Evolutionary conservation across 2,329 filamentous ascomycete species (phyloP).

Genomic region (Dactylellina drechsleri): DNA sequence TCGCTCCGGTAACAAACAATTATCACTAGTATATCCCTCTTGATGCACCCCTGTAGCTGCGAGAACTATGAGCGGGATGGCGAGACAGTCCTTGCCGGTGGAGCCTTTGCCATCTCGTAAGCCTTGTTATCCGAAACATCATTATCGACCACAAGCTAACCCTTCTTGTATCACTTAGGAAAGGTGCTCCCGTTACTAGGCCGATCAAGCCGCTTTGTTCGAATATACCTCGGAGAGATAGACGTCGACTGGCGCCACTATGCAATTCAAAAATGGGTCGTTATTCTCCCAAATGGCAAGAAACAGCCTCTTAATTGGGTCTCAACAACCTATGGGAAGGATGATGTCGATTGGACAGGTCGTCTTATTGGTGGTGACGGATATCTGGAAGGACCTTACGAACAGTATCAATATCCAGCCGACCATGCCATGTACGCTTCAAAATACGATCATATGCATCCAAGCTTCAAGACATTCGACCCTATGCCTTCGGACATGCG

Average conservation of each 20-base stretch:
- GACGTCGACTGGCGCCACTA: conserved; percentile 53
- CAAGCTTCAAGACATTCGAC: conserved; percentile 48
- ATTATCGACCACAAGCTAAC: not conserved
- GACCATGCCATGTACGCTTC: conserved; percentile 13
- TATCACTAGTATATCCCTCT: conserved; percentile 7
- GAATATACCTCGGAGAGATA: conserved; percentile 49
- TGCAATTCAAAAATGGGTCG: conserved; percentile 47
- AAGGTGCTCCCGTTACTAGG: conserved; percentile 42
- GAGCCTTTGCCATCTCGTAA: conserved; percentile 47
- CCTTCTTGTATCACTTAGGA: conserved; percentile 14
- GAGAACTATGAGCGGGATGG: conserved; percentile 40
- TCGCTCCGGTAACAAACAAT: not conserved
- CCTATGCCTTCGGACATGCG: conserved; percentile 40
- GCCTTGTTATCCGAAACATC: not conserved
- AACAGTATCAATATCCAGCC: conserved; percentile 44
- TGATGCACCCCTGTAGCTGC: conserved; percentile 14
- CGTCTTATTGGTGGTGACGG: conserved; percentile 42
- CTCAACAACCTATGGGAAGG: conserved; percentile 29
- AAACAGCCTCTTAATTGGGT: conserved; percentile 48
- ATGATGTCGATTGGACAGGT: conserved; percentile 46
- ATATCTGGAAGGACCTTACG: conserved; percentile 43
- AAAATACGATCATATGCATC: conserved; percentile 38
- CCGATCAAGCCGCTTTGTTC: conserved; percentile 44
- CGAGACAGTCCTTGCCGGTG: conserved; percentile 19
- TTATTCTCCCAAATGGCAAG: conserved; percentile 44